Base-by-base conservation (phyloP, 345 rosid species). In the Ricinus communis region DNA sequence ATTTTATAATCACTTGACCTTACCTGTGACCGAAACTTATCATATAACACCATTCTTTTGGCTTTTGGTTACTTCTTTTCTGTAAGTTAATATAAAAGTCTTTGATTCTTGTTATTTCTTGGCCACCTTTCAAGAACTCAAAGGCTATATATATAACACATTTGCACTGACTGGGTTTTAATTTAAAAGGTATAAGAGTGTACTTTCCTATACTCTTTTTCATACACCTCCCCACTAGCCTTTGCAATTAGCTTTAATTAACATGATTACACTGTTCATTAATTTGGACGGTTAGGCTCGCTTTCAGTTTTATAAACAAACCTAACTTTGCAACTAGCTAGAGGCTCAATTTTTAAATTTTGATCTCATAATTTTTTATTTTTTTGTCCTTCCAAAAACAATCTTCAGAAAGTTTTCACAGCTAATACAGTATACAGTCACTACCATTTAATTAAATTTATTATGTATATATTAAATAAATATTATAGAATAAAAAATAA, bases 141-240 rank as follows among this genome's bases (percentile, higher is more conserved):
- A 43, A 61, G 63, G 69, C n/a, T 62, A 59, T 33, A 57, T 31
- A 43, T 43, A 12, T 11, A 43, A 12, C n/a, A 27, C 8, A 11
- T 25, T 14, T 24, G 25, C 7, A 25, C 38, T 25, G 27, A 25
- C 27, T 25, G 19, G 16, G 28, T 11, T 28, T 16, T 25, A 56
- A 54, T 54, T 22, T 3, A 50, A 50, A 31, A 7, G 46, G 18
- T 43, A 43, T 43, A 43, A 43, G 47, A 11, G 8, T 51, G 25
- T 46, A 49, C 68, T 46, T 47, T n/a, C 27, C 21, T 21, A 30
- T n/a, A 19, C 41, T 43, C 11, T 27, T 24, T n/a, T 19, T 24
- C 55, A 52, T 55, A 46, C 64, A 55, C 63, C 31, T 54, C 19
- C 77, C 77, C 77, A 77, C 81, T 49, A 55, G 14, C 67, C 49